Evolutionary conservation across 306 rosid species (phyloP).

Genomic region (Abrus pulchellus): DNA sequence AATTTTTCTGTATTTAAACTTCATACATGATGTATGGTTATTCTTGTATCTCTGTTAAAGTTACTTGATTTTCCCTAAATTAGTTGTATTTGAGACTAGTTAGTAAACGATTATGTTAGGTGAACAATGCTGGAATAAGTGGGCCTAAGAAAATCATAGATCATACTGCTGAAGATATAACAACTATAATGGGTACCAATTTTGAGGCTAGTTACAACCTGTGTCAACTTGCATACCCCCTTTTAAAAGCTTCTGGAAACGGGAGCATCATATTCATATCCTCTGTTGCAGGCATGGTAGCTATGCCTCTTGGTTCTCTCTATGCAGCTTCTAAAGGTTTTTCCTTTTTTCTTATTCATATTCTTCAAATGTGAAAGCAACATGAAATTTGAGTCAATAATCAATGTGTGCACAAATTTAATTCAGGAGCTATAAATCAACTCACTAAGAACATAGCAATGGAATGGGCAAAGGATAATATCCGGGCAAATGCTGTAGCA

Average conservation of each 20-base stretch:
- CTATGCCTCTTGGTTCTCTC: conserved; percentile 9
- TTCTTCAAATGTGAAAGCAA: background rate
- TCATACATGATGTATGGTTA: too few relatives aligned
- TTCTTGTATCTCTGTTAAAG: too few relatives aligned
- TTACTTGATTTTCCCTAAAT: too few relatives aligned
- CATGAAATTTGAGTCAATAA: too few relatives aligned
- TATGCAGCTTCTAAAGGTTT: conserved; percentile 53
- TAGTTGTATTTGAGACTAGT: too few relatives aligned
- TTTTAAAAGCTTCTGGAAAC: conserved; percentile 56
- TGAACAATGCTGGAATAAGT: conserved; percentile 54
- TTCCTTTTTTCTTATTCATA: background rate
- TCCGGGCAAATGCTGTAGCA: conserved; percentile 67
- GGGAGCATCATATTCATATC: conserved; percentile 56
- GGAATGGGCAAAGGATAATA: conserved; percentile 82
- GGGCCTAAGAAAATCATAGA: conserved; percentile 26
- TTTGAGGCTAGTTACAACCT: conserved; percentile 54
- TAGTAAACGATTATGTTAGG: conserved; percentile 4
- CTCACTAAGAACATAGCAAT: conserved; percentile 65
- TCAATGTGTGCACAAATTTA: background rate
- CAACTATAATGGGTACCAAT: conserved; percentile 50
- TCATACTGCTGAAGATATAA: conserved; percentile 48
- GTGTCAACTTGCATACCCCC: conserved; percentile 63
- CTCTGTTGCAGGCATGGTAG: conserved; percentile 41
- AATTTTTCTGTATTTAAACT: too few relatives aligned
- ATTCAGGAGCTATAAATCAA: conserved; percentile 63